Conservation (phyloP, 257 asterid genomes). For the Thymus quinquecostatus region DNA sequence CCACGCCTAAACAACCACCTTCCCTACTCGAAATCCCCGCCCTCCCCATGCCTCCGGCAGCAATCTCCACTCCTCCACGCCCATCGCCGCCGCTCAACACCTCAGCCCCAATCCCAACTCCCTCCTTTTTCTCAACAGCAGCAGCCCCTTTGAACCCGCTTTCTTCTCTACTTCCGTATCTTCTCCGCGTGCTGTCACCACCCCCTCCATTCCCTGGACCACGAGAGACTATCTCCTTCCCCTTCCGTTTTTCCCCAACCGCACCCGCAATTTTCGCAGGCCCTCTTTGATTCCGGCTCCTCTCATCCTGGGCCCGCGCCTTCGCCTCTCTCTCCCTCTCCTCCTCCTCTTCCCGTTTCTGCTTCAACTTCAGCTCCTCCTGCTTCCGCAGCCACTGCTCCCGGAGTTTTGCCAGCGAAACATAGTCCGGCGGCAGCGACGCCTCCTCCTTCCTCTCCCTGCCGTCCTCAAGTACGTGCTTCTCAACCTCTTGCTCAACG, state of each 20-base stretch:
- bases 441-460: constrained; percentile 32
- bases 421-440: constrained; percentile 66
- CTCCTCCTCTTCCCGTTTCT: constrained; percentile 28
- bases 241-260: constrained; percentile 32
- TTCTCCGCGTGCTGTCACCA: not conserved
- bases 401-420: constrained; percentile 57
- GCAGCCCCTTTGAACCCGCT: not conserved
- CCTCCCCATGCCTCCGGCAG: no score
- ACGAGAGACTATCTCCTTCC: constrained; percentile 32
- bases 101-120: not conserved
- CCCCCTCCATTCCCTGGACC: constrained; percentile 21
- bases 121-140: constrained; percentile 27
- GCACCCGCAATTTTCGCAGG: constrained; percentile 9
- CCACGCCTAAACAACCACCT: constrained; percentile 19
- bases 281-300: constrained; percentile 4
- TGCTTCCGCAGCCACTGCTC: constrained; percentile 63
- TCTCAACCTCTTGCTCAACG: constrained; percentile 53
- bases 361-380: constrained; percentile 33
- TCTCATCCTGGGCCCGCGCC: constrained; percentile 5
- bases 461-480: constrained; percentile 46
- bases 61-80: no score
- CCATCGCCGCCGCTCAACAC: constrained; percentile 1
- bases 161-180: not conserved
- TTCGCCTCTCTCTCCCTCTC: constrained; percentile 4
- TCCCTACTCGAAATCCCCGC: not conserved